phyloP scores from a whole-genome alignment of 179 eudicot species.

The Spergularia azorica region DNA sequence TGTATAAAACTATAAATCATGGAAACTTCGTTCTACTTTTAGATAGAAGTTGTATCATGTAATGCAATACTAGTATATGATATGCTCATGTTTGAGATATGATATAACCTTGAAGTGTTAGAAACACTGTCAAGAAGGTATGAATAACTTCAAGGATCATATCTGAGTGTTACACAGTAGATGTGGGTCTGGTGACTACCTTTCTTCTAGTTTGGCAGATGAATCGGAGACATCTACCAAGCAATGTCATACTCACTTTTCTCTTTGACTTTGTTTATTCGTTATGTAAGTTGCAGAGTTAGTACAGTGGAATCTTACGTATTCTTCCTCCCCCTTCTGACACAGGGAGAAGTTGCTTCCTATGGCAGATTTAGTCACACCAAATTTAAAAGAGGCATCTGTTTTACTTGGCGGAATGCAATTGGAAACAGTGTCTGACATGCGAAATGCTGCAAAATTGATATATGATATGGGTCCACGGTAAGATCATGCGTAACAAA shows the following conservation, averaged over 20 bases:
- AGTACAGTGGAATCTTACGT: background rate
- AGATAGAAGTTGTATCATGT: background rate
- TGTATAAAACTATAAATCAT: background rate
- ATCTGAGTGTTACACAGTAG: background rate
- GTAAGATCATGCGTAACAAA: constrained; percentile 35
- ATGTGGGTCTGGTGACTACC: background rate
- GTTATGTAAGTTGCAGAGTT: background rate
- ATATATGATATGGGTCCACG: constrained; percentile 86
- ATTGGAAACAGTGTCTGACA: constrained; percentile 72
- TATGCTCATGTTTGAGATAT: background rate
- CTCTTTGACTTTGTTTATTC: background rate
- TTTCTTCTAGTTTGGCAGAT: background rate
- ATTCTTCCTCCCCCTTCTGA: background rate
- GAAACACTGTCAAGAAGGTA: background rate
- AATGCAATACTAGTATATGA: background rate
- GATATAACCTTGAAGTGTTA: constrained; percentile 1
- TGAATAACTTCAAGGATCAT: background rate
- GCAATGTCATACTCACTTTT: background rate
- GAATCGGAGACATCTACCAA: background rate
- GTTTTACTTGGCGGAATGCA: constrained; percentile 66
- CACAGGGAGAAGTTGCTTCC: constrained; percentile 79
- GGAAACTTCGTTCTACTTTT: background rate
- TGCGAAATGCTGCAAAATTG: constrained; percentile 83
- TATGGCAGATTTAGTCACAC: constrained; percentile 83
- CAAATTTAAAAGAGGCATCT: constrained; percentile 91